Percentiles rank a stretch among this genome's conserved stretches.
Evolutionary conservation across 2,329 filamentous ascomycete species (phyloP).

Genomic region (Alternaria alternata): DNA sequence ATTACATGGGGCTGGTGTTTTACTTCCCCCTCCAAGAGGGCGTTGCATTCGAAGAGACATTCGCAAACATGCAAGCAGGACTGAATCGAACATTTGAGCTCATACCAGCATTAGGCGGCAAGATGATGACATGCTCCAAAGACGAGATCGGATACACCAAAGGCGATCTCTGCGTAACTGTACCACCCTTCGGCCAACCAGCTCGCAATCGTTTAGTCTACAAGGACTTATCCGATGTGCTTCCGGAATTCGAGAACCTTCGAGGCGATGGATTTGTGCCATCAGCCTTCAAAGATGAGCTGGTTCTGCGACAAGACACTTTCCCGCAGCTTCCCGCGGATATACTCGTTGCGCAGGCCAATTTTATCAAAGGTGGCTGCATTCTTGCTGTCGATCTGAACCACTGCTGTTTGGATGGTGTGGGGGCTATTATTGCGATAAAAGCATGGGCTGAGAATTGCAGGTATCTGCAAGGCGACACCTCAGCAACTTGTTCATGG

Average conservation of each 20-base stretch:
- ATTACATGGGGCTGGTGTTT: conserved; percentile 44
- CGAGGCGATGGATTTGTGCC: conserved; percentile 25
- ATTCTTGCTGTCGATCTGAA: conserved; percentile 30
- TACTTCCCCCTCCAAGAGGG: conserved; percentile 47
- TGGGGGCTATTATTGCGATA: conserved; percentile 31
- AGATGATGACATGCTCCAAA: conserved; percentile 43
- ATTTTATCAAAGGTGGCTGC: conserved; percentile 39
- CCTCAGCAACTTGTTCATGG: conserved; percentile 30
- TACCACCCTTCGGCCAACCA: conserved; percentile 20
- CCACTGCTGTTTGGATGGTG: conserved; percentile 33
- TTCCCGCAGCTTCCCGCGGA: conserved; percentile 32
- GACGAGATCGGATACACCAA: conserved; percentile 39
- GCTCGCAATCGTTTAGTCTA: conserved; percentile 18
- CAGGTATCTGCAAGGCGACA: conserved; percentile 31
- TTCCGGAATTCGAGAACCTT: conserved; percentile 28
- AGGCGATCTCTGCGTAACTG: conserved; percentile 34
- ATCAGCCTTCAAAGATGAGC: conserved; percentile 28
- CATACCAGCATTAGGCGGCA: conserved; percentile 50
- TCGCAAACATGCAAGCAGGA: conserved; percentile 45
- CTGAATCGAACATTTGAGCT: conserved; percentile 47
- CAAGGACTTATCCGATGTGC: conserved; percentile 28
- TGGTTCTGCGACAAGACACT: conserved; percentile 18
- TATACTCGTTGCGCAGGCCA: conserved; percentile 37
- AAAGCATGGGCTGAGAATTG: conserved; percentile 38
- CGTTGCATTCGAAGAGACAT: conserved; percentile 39